Conservation (phyloP, 306 rosid genomes). For the Sechiopsis laciniata region DNA sequence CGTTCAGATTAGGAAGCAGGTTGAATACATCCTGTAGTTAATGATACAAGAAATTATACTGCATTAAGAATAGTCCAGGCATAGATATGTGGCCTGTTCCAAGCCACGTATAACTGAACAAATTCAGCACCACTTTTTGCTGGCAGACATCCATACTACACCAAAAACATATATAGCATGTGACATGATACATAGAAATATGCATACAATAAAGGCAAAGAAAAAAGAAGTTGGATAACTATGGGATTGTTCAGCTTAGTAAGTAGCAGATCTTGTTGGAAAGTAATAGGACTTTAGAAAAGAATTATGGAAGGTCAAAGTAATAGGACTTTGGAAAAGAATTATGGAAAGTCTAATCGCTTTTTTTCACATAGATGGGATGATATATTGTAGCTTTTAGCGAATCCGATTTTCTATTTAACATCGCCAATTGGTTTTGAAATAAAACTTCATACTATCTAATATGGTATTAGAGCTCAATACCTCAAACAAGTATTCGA, state of each 20-base stretch:
- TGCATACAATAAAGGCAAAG: not conserved
- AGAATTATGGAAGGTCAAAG: not conserved
- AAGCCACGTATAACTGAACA: not conserved
- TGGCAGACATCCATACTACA: not conserved
- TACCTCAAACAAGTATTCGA: too few relatives aligned
- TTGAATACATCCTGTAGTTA: slow-evolving; percentile 50
- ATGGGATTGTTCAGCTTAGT: not conserved
- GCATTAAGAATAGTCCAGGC: not conserved
- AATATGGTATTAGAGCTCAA: too few relatives aligned
- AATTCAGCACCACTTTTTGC: not conserved
- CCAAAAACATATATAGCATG: too few relatives aligned
- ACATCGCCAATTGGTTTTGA: too few relatives aligned
- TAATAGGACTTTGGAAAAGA: not conserved
- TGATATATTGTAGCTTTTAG: not conserved
- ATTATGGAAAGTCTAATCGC: not conserved
- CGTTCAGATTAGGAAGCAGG: slow-evolving; percentile 54
- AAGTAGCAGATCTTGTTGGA: not conserved
- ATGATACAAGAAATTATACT: not conserved
- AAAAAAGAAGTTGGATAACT: not conserved
- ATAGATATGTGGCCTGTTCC: not conserved
- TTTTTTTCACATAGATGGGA: not conserved
- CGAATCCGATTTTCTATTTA: not conserved
- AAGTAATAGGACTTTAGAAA: not conserved
- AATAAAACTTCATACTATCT: too few relatives aligned
- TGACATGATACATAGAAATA: not conserved